These are phyloP conservation scores for Chytriomyces confervae DNA, from an alignment of 192 early-diverging fungal genomes.

Conservation along the genomic window DNA sequence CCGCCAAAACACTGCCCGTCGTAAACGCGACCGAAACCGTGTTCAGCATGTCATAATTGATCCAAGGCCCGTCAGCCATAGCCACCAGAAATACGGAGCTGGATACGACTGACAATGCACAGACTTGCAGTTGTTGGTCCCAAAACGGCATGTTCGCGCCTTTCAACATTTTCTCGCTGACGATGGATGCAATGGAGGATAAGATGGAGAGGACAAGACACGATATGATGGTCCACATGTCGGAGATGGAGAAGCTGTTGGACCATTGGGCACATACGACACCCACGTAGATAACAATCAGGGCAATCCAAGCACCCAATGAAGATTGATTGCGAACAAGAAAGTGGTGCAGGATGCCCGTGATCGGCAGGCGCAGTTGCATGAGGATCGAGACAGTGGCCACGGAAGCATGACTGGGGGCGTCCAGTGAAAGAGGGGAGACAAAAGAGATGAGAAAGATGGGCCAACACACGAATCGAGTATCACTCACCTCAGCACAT, in stretches of 20 bases:
- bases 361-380: conserved; percentile 21
- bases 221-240: not conserved
- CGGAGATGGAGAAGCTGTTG: not conserved
- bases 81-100: conserved; percentile 1
- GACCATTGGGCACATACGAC: conserved; percentile 15
- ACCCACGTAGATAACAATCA: conserved; percentile 15
- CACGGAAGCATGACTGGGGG: conserved; percentile 10
- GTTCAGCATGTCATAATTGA: conserved; percentile 1
- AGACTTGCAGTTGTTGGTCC: conserved; percentile 21
- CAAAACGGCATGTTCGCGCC: conserved; percentile 20
- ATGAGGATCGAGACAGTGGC: conserved; percentile 13
- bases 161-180: conserved; percentile 16
- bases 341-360: conserved; percentile 28
- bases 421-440: not conserved
- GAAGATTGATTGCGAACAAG: conserved; percentile 6
- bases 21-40: not conserved
- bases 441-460: not conserved
- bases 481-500: not conserved
- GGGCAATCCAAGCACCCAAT: conserved; percentile 5
- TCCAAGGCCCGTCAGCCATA: not conserved
- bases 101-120: not conserved
- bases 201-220: conserved; percentile 3
- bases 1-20: not conserved
- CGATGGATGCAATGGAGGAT: conserved; percentile 19
- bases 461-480: not conserved